Conservation (phyloP, 1,284 basidiomycete genomes). For the Ganoderma resinaceum region DNA sequence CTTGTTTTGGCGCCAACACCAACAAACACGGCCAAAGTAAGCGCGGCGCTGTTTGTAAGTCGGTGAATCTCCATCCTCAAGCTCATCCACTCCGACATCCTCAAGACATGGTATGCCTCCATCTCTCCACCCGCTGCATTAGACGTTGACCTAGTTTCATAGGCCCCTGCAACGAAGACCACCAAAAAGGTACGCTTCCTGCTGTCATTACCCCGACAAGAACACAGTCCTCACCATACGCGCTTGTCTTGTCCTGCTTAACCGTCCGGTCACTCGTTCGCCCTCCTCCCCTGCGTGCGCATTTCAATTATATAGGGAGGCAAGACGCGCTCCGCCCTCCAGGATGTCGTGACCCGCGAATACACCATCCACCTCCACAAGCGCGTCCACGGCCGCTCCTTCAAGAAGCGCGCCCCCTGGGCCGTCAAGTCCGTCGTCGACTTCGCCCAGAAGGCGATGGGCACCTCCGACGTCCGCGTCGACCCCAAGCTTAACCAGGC, state of each 20-base stretch:
- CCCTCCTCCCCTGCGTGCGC: neutral
- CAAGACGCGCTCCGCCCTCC: slow-evolving; percentile 92
- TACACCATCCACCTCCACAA: slow-evolving; percentile 98
- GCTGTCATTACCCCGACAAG: neutral
- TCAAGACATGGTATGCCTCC: slow-evolving; percentile 68
- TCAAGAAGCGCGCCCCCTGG: slow-evolving; percentile 95
- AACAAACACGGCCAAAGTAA: slow-evolving; percentile 40
- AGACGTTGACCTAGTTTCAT: slow-evolving; percentile 19
- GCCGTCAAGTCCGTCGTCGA: slow-evolving; percentile 92
- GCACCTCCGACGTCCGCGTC: slow-evolving; percentile 89
- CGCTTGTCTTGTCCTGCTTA: slow-evolving; percentile 1
- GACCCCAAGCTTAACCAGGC: slow-evolving; percentile 96
- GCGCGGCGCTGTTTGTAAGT: slow-evolving; percentile 27
- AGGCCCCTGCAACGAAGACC: slow-evolving; percentile 44
- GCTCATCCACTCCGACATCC: slow-evolving; percentile 49
- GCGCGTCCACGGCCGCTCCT: slow-evolving; percentile 87
- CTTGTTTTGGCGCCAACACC: slow-evolving; percentile 38
- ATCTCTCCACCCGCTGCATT: slow-evolving; percentile 19
- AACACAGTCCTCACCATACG: neutral
- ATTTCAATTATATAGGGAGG: slow-evolving; percentile 56
- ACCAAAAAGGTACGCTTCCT: slow-evolving; percentile 46
- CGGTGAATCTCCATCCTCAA: slow-evolving; percentile 25
- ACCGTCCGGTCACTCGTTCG: neutral
- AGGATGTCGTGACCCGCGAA: slow-evolving; percentile 96
- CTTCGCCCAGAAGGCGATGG: slow-evolving; percentile 94